phyloP scores from a whole-genome alignment of 495 filamentous ascomycete genomes.

The Tuber magnatum region DNA sequence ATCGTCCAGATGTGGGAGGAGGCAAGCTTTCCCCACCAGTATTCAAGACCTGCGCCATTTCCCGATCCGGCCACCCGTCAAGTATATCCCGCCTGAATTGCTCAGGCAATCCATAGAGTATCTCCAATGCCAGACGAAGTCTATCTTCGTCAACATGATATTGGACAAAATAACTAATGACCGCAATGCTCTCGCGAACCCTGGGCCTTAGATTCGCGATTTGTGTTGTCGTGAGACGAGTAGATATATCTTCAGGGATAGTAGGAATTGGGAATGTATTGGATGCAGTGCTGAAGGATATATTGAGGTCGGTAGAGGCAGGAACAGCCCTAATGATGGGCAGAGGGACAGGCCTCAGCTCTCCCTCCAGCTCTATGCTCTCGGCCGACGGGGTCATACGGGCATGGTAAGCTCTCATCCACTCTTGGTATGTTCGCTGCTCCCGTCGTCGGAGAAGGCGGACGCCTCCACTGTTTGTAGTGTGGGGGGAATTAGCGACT shows the following conservation, averaged over 20 bases:
- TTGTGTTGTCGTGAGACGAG: conserved; percentile 22
- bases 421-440: conserved; percentile 34
- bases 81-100: conserved; percentile 23
- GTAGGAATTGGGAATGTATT: background rate
- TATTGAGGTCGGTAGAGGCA: conserved; percentile 9
- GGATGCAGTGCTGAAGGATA: background rate
- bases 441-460: conserved; percentile 26
- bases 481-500: background rate
- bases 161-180: conserved; percentile 23
- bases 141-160: conserved; percentile 12
- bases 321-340: conserved; percentile 15
- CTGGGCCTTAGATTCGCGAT: conserved; percentile 25
- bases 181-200: conserved; percentile 20
- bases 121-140: conserved; percentile 1
- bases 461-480: conserved; percentile 12
- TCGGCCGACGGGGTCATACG: conserved; percentile 19
- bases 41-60: conserved; percentile 12
- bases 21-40: conserved; percentile 6
- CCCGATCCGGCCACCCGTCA: conserved; percentile 31
- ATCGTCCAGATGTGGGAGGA: background rate
- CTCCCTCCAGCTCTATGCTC: background rate
- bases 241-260: conserved; percentile 8
- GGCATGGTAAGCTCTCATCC: conserved; percentile 36
- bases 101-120: conserved; percentile 27
- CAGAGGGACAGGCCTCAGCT: conserved; percentile 5